These are phyloP conservation scores for Cytospora mali DNA, from an alignment of 2,329 filamentous ascomycete species.

Conservation along the genomic window DNA sequence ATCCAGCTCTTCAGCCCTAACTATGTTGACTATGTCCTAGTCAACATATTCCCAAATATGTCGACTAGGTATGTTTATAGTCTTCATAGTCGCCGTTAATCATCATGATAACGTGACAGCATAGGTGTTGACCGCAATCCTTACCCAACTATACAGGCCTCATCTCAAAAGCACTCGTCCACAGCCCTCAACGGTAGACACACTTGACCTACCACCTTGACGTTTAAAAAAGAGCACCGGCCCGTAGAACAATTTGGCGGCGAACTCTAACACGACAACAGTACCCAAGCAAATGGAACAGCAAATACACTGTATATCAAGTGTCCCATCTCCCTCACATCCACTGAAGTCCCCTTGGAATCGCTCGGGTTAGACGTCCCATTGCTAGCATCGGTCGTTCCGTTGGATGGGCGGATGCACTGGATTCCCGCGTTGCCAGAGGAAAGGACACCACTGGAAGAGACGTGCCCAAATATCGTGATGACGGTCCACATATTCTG, in stretches of 20 bases:
- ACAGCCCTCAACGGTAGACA: not conserved
- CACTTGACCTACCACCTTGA: not conserved
- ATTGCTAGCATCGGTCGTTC: constrained; percentile 3
- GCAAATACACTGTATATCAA: not conserved
- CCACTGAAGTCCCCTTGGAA: not conserved
- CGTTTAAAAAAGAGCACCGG: not conserved
- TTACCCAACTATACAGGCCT: too few relatives aligned
- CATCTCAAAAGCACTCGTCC: too few relatives aligned
- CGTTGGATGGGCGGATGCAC: constrained; percentile 16
- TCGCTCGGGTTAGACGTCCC: not conserved
- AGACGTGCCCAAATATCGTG: constrained; percentile 18
- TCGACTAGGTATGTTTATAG: too few relatives aligned
- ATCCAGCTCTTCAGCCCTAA: too few relatives aligned
- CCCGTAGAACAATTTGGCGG: not conserved
- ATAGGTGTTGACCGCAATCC: too few relatives aligned
- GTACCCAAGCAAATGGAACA: not conserved
- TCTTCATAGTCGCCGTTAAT: too few relatives aligned
- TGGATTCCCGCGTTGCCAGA: constrained; percentile 17
- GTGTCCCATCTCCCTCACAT: not conserved
- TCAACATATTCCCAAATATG: too few relatives aligned
- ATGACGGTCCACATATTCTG: constrained; percentile 18
- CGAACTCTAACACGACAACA: not conserved
- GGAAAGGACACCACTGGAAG: not conserved
- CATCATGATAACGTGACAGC: too few relatives aligned
- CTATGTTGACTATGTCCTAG: too few relatives aligned